Evolutionary conservation across 2,329 filamentous ascomycete genomes (phyloP), one percentile per base, ranked within the genome.

Genomic region (Aspergillus vadensis): DNA sequence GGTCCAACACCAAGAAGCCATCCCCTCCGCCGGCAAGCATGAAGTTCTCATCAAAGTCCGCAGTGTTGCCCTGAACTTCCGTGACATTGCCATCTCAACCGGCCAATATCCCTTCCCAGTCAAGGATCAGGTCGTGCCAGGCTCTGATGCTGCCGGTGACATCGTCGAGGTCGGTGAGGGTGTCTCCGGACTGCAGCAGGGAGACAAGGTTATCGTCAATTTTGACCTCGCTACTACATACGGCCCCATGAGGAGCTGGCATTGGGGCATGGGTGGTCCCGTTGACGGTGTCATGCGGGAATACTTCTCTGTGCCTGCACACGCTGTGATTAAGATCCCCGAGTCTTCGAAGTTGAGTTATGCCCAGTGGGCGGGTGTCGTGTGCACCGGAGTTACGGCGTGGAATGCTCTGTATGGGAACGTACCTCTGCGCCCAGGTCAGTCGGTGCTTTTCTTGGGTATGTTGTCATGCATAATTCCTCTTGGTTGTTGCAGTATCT

Each of bases 31-130:
- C 1, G 87, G 87, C 49, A 87, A 90, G 57, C 83, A 83, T 62
- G 85, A 91, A 21, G 87, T 91, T 10, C 81, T 91, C 19, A 85
- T 91, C 66, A 87, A 86, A 72, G 80, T 80, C 2, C 65, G 74
- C 23, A 75, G 73, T 0, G 76, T 76, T 0, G 72, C 74, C 4
- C 66, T 80, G 19, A 80, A 80, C 63, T 79, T 76, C 58, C 68
- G 75, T n/a, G 79, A 78, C 17, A 67, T 79, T 8, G 68, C 69
- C 10, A 75, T 80, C 30, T 66, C 72, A 2, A 68, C 71, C 59
- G 82, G 83, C 55, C 67, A 72, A 30, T 86, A 86, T 64, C 79
- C 80, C 14, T 81, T 84, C 64, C 71, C 77, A 2, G 64, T 77
- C 32, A 69, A 70, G n/a, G 70, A 79, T 21, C 78, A 80, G 41